Evolutionary conservation across 208 protist species (phyloP).

Genomic region (Acanthamoeba quina): DNA sequence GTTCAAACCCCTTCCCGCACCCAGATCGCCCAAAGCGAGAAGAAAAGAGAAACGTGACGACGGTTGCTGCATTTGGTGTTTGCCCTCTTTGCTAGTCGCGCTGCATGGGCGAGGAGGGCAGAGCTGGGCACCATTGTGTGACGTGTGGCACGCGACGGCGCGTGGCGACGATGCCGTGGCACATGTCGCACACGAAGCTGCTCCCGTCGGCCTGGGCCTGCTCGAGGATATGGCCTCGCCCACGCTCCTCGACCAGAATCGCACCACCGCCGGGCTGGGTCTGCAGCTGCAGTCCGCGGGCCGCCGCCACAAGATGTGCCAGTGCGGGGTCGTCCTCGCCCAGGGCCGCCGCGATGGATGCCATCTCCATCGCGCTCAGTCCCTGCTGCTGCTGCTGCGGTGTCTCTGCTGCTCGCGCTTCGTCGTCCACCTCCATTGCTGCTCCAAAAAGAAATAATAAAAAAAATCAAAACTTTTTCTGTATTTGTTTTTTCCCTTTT

Average conservation of each 20-base stretch:
- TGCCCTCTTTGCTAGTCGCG: no score
- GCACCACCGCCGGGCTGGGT: neutral
- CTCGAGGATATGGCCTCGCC: slow-evolving; percentile 3
- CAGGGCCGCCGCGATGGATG: neutral
- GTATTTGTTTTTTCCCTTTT: no score
- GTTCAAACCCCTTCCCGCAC: no score
- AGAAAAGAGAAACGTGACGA: no score
- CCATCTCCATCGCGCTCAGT: neutral
- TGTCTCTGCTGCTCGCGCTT: neutral
- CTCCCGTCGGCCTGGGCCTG: neutral
- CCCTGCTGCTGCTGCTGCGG: neutral
- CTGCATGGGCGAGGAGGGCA: neutral
- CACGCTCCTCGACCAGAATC: neutral
- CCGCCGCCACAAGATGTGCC: neutral
- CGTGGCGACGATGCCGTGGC: slow-evolving; percentile 2
- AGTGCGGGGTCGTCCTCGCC: neutral
- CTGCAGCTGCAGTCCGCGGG: neutral
- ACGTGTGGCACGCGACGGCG: neutral
- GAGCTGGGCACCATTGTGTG: neutral
- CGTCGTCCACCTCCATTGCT: neutral
- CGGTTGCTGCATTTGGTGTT: no score
- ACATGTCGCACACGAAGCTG: neutral
- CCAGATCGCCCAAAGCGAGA: no score
- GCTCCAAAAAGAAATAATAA: no score
- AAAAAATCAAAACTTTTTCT: no score